Evolutionary conservation across 495 filamentous ascomycete genomes (phyloP).

Genomic region (Neurospora tetrasperma): DNA sequence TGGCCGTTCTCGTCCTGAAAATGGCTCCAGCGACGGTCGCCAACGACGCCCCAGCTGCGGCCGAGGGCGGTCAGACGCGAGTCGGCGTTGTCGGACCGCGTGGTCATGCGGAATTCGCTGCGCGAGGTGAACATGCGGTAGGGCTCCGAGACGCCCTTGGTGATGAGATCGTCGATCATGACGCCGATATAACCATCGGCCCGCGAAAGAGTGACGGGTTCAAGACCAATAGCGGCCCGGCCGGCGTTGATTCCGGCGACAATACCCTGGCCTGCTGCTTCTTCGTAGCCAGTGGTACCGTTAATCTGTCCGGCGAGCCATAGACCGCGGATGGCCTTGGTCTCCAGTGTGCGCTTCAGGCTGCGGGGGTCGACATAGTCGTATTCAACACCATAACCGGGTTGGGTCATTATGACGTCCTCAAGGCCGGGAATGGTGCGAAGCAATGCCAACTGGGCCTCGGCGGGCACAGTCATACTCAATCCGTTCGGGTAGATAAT

Average conservation of each 20-base stretch:
- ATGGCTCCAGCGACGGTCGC: slow-evolving; percentile 63
- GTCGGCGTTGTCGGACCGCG: slow-evolving; percentile 90
- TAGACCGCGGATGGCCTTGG: slow-evolving; percentile 79
- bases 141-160: slow-evolving; percentile 92
- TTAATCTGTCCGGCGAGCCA: slow-evolving; percentile 97
- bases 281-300: slow-evolving; percentile 96
- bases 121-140: slow-evolving; percentile 98
- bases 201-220: slow-evolving; percentile 57
- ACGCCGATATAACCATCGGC: slow-evolving; percentile 93
- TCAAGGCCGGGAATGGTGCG: slow-evolving; percentile 79
- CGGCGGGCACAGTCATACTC: slow-evolving; percentile 87
- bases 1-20: slow-evolving; percentile 53
- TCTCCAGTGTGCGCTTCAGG: slow-evolving; percentile 79
- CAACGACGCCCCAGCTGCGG: slow-evolving; percentile 64
- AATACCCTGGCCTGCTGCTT: slow-evolving; percentile 89
- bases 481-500: slow-evolving; percentile 95
- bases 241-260: slow-evolving; percentile 92
- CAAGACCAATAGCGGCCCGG: slow-evolving; percentile 54
- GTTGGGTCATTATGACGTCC: slow-evolving; percentile 85
- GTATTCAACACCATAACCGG: slow-evolving; percentile 96
- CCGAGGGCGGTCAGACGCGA: slow-evolving; percentile 72
- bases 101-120: slow-evolving; percentile 87
- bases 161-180: slow-evolving; percentile 98
- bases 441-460: slow-evolving; percentile 73
- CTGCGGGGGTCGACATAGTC: slow-evolving; percentile 95